Percentiles rank a stretch among this genome's conserved stretches.
Conservation (phyloP, 129 eudicot species). For the Centaurea solstitialis region DNA sequence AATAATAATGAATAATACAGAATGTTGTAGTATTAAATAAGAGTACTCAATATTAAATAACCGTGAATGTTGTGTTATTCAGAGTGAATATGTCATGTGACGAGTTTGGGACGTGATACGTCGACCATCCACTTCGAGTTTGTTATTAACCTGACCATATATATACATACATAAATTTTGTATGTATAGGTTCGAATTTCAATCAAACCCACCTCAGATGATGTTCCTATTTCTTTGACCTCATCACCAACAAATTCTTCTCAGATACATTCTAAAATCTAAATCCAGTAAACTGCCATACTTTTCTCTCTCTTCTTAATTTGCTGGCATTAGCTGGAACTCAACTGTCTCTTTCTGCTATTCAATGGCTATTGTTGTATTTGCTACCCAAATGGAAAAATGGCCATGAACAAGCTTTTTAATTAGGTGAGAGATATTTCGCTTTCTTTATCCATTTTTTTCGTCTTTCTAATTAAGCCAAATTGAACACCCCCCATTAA, state of each 20-base stretch:
- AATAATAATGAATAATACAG: too few species aligned
- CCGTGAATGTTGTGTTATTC: too few species aligned
- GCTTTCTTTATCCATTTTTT: neutral
- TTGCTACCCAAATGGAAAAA: constrained; percentile 14
- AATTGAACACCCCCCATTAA: neutral
- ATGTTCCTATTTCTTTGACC: constrained; percentile 59
- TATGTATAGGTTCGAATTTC: neutral
- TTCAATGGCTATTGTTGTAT: constrained; percentile 11
- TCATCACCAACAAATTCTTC: constrained; percentile 43
- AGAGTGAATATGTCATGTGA: too few species aligned
- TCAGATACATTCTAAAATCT: constrained; percentile 21
- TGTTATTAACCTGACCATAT: too few species aligned
- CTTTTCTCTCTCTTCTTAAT: constrained; percentile 13
- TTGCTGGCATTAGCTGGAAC: constrained; percentile 32
- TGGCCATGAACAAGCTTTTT: constrained; percentile 1
- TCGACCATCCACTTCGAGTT: too few species aligned
- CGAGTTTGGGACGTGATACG: too few species aligned
- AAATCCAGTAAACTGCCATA: constrained; percentile 19
- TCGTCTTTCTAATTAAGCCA: neutral
- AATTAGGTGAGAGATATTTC: constrained; percentile 1
- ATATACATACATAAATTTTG: neutral
- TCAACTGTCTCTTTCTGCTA: neutral
- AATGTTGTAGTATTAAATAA: too few species aligned
- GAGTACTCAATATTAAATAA: too few species aligned
- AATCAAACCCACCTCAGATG: constrained; percentile 50